Percentiles rank a stretch among this genome's conserved stretches.
Evolutionary conservation across 106 monocot species (phyloP).

Genomic region (Dendrobium huoshanense): DNA sequence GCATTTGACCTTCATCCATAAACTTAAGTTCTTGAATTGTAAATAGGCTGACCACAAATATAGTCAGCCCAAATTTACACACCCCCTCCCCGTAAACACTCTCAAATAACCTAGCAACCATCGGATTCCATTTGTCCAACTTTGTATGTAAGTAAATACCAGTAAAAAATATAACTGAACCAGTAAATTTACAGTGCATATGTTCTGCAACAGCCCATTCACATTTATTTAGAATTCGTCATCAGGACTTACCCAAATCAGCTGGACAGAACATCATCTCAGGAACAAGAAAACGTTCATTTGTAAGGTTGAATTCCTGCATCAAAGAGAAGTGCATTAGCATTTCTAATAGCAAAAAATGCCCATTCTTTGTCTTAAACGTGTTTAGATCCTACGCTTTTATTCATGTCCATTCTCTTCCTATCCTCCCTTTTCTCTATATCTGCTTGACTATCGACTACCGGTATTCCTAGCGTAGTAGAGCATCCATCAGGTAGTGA

Average conservation of each 20-base stretch:
- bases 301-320: conserved; percentile 80
- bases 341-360: not conserved
- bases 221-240: not conserved
- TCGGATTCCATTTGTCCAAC: not conserved
- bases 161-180: not conserved
- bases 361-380: not conserved
- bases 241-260: conserved; percentile 61
- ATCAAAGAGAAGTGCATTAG: not conserved
- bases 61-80: not conserved
- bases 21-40: no score
- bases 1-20: not conserved
- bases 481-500: conserved; percentile 27
- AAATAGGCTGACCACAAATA: not conserved
- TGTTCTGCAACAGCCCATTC: not conserved
- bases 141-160: not conserved
- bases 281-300: conserved; percentile 95
- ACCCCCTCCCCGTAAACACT: not conserved
- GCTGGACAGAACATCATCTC: conserved; percentile 85
- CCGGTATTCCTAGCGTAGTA: conserved; percentile 8
- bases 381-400: conserved; percentile 46
- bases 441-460: conserved; percentile 18
- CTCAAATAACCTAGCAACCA: not conserved
- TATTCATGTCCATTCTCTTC: conserved; percentile 43
- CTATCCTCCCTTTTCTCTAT: conserved; percentile 29
- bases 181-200: not conserved